Percentiles rank a stretch among this genome's conserved stretches.
Conservation (phyloP, 2,329 filamentous ascomycete genomes). For the Leptographium lundbergii region DNA sequence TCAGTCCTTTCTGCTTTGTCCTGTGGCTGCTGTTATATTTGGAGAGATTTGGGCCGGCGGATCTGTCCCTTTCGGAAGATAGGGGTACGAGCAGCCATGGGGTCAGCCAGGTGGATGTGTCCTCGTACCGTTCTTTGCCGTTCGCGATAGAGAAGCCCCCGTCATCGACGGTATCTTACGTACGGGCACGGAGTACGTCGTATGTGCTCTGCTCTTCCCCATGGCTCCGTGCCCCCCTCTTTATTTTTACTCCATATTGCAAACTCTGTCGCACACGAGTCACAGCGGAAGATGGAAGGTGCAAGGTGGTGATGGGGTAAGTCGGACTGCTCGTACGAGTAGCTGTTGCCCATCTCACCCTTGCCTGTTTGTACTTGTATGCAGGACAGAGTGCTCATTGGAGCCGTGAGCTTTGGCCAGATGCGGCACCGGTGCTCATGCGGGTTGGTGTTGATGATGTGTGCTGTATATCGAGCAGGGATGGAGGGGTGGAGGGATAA, state of each 20-base stretch:
- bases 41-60: background rate
- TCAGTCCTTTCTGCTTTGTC: background rate
- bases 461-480: background rate
- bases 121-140: background rate
- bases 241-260: background rate
- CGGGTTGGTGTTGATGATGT: constrained; percentile 1
- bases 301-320: background rate
- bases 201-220: background rate
- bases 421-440: constrained; percentile 5
- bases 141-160: background rate
- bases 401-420: constrained; percentile 5
- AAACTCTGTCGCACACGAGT: background rate
- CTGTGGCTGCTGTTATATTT: background rate
- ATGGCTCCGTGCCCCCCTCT: background rate
- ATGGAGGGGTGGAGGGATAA: background rate
- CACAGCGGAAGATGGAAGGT: background rate
- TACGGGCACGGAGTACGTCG: background rate
- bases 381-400: background rate
- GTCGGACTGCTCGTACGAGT: background rate
- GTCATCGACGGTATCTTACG: background rate
- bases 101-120: background rate
- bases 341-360: background rate
- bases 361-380: background rate
- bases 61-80: background rate
- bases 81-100: background rate